Evolutionary conservation across 148 eudicot species (phyloP).

Genomic region (Agrostemma githago): DNA sequence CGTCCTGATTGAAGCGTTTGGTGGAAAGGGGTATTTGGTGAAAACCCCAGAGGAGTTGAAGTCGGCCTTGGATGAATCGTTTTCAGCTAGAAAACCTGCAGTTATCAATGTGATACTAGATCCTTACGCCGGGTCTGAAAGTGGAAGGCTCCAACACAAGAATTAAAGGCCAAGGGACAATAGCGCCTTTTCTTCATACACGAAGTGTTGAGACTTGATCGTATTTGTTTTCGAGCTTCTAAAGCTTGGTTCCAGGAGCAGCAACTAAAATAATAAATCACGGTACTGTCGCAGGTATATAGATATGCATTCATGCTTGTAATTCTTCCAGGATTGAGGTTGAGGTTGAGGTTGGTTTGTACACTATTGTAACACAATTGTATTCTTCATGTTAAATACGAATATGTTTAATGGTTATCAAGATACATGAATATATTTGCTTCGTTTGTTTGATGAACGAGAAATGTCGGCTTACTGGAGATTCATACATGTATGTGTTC

Average conservation of each 20-base stretch:
- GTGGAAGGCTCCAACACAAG: constrained; percentile 93
- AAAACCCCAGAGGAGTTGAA: constrained; percentile 68
- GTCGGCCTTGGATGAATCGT: constrained; percentile 71
- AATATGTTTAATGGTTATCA: no score
- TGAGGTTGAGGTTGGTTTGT: constrained; percentile 12
- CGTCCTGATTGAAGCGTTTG: constrained; percentile 69
- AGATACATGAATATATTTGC: neutral
- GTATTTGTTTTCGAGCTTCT: neutral
- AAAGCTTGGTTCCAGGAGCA: neutral
- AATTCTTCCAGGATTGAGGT: constrained; percentile 1
- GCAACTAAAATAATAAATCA: constrained; percentile 15
- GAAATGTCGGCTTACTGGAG: no score
- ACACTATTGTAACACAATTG: constrained; percentile 5
- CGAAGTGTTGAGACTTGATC: no score
- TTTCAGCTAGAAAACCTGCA: constrained; percentile 76
- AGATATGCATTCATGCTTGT: neutral
- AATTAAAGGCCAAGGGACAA: constrained; percentile 44
- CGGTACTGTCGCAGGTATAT: neutral
- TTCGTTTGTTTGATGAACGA: neutral
- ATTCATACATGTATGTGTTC: no score
- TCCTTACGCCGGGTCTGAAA: constrained; percentile 92
- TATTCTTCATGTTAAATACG: neutral
- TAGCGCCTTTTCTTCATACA: neutral
- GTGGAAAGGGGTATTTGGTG: constrained; percentile 84
- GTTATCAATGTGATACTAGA: constrained; percentile 84